phyloP scores from a whole-genome alignment of 371 early-diverging fungal species.

The Capniomyces stellatus region DNA sequence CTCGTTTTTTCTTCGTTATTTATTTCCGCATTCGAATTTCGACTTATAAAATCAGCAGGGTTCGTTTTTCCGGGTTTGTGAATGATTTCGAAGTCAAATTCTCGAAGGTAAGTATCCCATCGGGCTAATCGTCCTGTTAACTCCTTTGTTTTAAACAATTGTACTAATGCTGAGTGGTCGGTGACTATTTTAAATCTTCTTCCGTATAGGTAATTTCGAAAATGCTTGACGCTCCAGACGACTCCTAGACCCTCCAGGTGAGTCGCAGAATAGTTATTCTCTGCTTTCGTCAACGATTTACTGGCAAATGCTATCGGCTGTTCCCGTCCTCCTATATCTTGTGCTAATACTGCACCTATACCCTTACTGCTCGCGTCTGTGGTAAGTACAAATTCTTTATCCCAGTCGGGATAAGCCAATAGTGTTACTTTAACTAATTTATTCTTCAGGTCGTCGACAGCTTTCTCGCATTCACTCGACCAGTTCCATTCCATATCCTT shows the following conservation, averaged over 20 bases:
- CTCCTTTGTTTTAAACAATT: not conserved
- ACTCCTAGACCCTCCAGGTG: not conserved
- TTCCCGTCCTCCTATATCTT: not conserved
- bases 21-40: not conserved
- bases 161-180: conserved; percentile 1
- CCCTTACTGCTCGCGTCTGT: not conserved
- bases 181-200: not conserved
- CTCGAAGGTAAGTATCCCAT: not conserved
- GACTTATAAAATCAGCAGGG: not conserved
- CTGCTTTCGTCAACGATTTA: not conserved
- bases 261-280: conserved; percentile 1
- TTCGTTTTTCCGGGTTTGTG: not conserved
- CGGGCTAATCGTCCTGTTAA: not conserved
- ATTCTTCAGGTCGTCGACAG: not conserved
- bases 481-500: not conserved
- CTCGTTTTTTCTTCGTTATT: too few species aligned
- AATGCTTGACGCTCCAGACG: not conserved
- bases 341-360: not conserved
- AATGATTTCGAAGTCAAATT: not conserved
- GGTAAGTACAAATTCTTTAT: not conserved
- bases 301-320: not conserved
- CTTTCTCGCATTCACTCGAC: not conserved
- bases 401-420: not conserved
- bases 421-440: not conserved
- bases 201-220: not conserved